A percentile compares a stretch with the other conserved stretches of the same genome.
These are phyloP conservation scores for Friedmanniomyces simplex DNA, from an alignment of 495 filamentous ascomycete genomes.

Conservation along the genomic window DNA sequence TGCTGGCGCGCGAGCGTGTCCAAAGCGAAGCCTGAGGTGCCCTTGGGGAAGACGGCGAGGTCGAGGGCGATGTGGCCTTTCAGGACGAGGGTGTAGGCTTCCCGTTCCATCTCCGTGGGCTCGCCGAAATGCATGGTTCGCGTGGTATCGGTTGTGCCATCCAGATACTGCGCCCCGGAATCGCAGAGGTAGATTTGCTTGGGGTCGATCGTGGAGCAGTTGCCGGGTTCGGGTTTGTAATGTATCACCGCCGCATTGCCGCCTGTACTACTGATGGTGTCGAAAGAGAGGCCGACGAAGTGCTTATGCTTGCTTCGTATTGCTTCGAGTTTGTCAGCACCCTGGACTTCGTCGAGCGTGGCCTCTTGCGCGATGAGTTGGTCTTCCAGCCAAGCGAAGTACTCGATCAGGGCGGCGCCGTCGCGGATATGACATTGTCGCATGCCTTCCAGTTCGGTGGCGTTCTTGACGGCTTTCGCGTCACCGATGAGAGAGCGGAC, in stretches of 20 bases:
- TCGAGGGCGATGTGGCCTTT: constrained; percentile 95
- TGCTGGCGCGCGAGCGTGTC: constrained; percentile 84
- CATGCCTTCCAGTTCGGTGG: constrained; percentile 86
- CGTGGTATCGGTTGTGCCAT: constrained; percentile 95
- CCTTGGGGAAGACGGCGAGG: constrained; percentile 82
- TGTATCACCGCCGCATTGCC: constrained; percentile 95
- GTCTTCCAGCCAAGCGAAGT: constrained; percentile 94
- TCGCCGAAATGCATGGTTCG: constrained; percentile 85
- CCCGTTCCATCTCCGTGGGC: constrained; percentile 75
- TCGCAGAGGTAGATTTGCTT: constrained; percentile 89
- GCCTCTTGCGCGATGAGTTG: constrained; percentile 64
- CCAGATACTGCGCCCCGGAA: constrained; percentile 87
- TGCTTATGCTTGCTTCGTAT: constrained; percentile 69
- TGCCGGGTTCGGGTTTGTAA: constrained; percentile 82
- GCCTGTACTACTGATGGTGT: constrained; percentile 92
- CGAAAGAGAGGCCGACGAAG: constrained; percentile 87
- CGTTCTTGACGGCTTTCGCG: constrained; percentile 96
- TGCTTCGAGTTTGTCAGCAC: constrained; percentile 78
- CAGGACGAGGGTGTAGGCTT: constrained; percentile 88
- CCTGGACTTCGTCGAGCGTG: constrained; percentile 76
- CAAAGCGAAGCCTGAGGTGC: constrained; percentile 84
- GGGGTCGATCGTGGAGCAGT: constrained; percentile 77
- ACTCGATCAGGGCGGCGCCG: constrained; percentile 82
- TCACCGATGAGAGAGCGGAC: constrained; percentile 80
- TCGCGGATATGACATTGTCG: constrained; percentile 87